Evolutionary conservation across 2,329 filamentous ascomycete genomes (phyloP).

Genomic region (Pseudogymnoascus sp.): DNA sequence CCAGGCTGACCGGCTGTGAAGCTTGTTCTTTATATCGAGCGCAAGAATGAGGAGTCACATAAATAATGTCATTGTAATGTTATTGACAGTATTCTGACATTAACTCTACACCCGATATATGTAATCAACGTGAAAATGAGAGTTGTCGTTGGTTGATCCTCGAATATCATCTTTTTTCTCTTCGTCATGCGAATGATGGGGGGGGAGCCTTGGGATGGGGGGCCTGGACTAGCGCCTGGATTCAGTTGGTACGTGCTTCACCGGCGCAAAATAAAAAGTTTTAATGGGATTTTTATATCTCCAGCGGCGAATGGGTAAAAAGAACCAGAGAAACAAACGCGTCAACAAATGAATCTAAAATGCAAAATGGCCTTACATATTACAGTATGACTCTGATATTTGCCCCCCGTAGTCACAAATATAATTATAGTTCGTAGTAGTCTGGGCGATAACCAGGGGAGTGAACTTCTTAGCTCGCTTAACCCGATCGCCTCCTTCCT

Average conservation of each 20-base stretch:
- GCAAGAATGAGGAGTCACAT: not conserved
- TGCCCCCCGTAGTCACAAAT: not conserved
- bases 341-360: not conserved
- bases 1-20: not conserved
- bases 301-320: not conserved
- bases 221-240: not conserved
- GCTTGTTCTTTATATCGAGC: not conserved
- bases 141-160: not conserved
- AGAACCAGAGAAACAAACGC: not conserved
- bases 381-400: not conserved
- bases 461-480: conserved; percentile 10
- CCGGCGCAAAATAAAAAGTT: conserved; percentile 3
- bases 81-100: not conserved
- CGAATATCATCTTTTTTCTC: not conserved
- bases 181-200: not conserved
- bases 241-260: not conserved
- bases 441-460: not conserved
- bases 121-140: not conserved
- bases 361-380: not conserved
- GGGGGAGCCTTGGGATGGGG: not conserved
- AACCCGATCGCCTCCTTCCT: conserved; percentile 10
- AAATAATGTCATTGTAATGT: not conserved
- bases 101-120: not conserved
- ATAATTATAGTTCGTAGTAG: not conserved
- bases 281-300: conserved; percentile 4